Evolutionary conservation across 305 asterid species (phyloP), one percentile per base, ranked within the genome.

Genomic region (Salvia sclarea): DNA sequence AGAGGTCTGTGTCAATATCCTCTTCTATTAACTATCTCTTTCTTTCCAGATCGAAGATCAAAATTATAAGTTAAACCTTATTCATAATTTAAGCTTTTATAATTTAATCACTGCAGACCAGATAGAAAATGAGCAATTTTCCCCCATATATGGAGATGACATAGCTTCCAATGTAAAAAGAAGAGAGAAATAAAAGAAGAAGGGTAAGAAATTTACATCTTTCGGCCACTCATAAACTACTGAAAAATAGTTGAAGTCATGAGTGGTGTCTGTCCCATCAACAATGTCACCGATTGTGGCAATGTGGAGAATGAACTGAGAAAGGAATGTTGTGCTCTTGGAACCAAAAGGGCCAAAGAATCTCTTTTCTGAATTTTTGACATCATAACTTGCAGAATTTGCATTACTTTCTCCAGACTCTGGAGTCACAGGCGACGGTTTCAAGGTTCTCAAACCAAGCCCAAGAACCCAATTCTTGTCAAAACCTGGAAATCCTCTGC

Each of bases 201-300:
- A 22, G 48, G 45, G 58, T 53, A 53, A 77, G 52, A 72, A 55
- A 44, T 78, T 86, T 89, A 91, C 99, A 68, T 94, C 99, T 87
- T 86, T 94, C 67, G 99, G 98, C 97, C 95, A 91, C 87, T 94
- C 99, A 71, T 94, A 94, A 59, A 91, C 87, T 62, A 94, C 90
- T 31, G 97, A 94, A 78, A 94, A 94, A 77, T 94, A 94, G 90
- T 91, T 94, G 85, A 94, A 94, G 80, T 94, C 98, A 66, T 91
- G 97, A 78, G 99, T 94, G 21, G 99, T 88, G 83, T 94, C 99
- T n/a, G 95, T 85, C 84, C 99, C 99, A 69, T 94, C 99, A 74
- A 94, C 99, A 77, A 94, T 89, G 82, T 94, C 99, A 30, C 99
- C 99, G 18, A 94, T 86, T 41, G 98, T 96, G 81, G 98, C 99